A percentile compares a stretch with the other conserved stretches of the same genome.
Conservation (phyloP, 1,139 yeast genomes). For the Suhomyces ambrosiae region DNA sequence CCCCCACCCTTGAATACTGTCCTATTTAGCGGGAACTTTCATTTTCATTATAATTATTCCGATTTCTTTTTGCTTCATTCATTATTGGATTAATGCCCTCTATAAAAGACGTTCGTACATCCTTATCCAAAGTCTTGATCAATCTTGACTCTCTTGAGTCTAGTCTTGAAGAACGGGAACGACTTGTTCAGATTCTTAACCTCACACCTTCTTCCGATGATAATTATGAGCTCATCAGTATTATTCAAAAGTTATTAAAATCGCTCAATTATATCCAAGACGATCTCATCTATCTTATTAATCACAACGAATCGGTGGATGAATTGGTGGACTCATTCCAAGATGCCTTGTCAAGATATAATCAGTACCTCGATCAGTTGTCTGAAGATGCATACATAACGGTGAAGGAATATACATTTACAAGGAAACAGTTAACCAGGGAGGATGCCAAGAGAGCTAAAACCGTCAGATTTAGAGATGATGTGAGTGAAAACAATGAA, state of each 20-base stretch:
- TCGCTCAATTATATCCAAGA: conserved; percentile 34
- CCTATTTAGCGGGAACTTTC: no score
- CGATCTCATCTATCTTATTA: conserved; percentile 26
- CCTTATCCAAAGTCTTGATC: conserved; percentile 14
- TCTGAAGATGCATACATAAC: conserved; percentile 34
- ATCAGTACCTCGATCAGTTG: conserved; percentile 24
- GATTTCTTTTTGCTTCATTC: no score
- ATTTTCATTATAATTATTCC: no score
- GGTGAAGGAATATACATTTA: conserved; percentile 38
- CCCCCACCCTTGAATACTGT: no score
- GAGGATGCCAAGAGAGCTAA: conserved; percentile 25
- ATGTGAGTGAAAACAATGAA: conserved; percentile 26
- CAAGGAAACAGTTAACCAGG: conserved; percentile 8
- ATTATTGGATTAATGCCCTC: conserved; percentile 13
- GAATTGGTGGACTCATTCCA: conserved; percentile 17
- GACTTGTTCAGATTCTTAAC: conserved; percentile 43
- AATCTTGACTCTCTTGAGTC: conserved; percentile 22
- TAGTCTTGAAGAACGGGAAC: conserved; percentile 51
- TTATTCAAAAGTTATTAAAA: conserved; percentile 39
- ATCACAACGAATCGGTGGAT: conserved; percentile 2
- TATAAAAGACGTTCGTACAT: conserved; percentile 14
- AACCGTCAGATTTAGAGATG: conserved; percentile 58
- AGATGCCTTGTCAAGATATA: conserved; percentile 20
- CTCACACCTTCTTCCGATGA: conserved; percentile 57
- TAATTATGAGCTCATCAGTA: conserved; percentile 51